Evolutionary conservation across 1,139 yeast species (phyloP).

Genomic region (Kodamaea arcana): DNA sequence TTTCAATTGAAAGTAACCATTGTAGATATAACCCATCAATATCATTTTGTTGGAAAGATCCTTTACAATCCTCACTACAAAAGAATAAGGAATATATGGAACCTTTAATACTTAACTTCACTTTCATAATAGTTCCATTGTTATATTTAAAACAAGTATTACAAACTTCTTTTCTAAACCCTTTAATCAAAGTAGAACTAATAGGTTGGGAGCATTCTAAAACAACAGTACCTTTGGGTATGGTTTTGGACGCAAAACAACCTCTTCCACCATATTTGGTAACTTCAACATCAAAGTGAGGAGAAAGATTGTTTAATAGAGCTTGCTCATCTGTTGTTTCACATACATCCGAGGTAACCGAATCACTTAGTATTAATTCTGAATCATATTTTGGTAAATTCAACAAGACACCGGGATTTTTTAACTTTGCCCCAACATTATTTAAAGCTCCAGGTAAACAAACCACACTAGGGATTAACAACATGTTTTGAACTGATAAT

Average conservation of each 20-base stretch:
- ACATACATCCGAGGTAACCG: neutral
- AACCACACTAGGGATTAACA: neutral
- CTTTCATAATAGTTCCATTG: conserved; percentile 46
- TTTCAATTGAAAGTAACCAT: conserved; percentile 23
- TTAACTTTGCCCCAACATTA: neutral
- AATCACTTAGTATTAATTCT: neutral
- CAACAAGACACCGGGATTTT: neutral
- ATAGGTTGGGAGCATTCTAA: conserved; percentile 39
- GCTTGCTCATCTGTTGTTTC: neutral
- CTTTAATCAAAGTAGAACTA: conserved; percentile 46
- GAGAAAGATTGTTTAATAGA: conserved; percentile 15
- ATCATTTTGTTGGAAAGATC: conserved; percentile 28
- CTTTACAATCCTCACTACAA: conserved; percentile 47
- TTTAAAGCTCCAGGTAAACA: neutral
- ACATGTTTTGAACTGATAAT: too few species aligned
- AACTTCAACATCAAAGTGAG: conserved; percentile 32
- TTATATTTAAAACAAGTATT: conserved; percentile 50
- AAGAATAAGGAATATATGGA: conserved; percentile 38
- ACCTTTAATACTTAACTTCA: conserved; percentile 16
- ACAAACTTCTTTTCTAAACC: conserved; percentile 66
- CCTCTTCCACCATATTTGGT: conserved; percentile 64
- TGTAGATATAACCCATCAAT: conserved; percentile 18
- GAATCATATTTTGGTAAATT: neutral
- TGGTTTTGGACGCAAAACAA: conserved; percentile 45
- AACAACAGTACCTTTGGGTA: conserved; percentile 41